phyloP scores from a whole-genome alignment of 1,139 yeast species.

The Candida buenavistaensis region DNA sequence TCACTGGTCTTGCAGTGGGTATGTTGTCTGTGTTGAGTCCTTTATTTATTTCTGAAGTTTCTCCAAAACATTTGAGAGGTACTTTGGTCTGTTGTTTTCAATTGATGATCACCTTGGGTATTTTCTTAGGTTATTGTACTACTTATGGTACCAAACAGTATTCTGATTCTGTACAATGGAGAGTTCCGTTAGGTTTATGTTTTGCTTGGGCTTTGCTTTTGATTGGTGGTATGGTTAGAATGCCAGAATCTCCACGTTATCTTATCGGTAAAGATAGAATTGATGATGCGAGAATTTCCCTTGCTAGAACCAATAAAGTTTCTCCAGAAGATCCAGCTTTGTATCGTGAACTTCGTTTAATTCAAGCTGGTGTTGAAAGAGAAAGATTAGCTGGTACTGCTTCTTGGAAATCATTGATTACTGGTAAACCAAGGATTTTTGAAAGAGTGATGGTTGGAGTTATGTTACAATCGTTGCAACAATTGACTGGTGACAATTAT shows the following conservation, averaged over 20 bases:
- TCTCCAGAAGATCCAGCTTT: conserved; percentile 60
- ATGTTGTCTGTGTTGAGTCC: conserved; percentile 65
- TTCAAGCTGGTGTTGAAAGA: conserved; percentile 62
- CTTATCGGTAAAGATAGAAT: conserved; percentile 36
- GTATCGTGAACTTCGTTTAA: conserved; percentile 56
- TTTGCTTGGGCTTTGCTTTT: conserved; percentile 59
- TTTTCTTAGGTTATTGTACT: conserved; percentile 65
- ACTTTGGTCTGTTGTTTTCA: conserved; percentile 71
- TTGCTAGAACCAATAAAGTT: conserved; percentile 66
- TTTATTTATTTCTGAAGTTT: conserved; percentile 67
- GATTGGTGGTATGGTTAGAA: conserved; percentile 51
- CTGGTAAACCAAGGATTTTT: conserved; percentile 67
- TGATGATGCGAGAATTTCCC: conserved; percentile 48
- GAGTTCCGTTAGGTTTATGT: conserved; percentile 62
- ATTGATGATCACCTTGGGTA: conserved; percentile 67
- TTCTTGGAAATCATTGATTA: conserved; percentile 64
- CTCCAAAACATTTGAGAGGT: conserved; percentile 72
- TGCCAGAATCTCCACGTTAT: conserved; percentile 69
- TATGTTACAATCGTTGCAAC: conserved; percentile 68
- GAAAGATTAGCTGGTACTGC: conserved; percentile 67
- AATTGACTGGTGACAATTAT: conserved; percentile 78
- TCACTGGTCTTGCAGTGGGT: conserved; percentile 74
- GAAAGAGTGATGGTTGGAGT: conserved; percentile 67
- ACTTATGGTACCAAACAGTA: conserved; percentile 61
- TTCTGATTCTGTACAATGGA: conserved; percentile 57